Evolutionary conservation across 257 asterid species (phyloP).

Genomic region (Solanum habrochaites): DNA sequence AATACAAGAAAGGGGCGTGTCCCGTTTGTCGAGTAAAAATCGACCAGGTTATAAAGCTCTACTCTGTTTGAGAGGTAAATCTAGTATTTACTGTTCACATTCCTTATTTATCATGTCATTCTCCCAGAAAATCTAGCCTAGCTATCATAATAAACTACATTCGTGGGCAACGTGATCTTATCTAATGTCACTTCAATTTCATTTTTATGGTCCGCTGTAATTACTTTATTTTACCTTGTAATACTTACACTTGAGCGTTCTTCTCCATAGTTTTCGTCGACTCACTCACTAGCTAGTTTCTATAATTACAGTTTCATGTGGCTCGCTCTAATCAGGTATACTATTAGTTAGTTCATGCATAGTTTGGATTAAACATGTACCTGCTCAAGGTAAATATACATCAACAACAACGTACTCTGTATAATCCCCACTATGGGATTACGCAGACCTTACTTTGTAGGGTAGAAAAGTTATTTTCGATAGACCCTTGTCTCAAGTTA

Average conservation of each 20-base stretch:
- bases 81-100: background rate
- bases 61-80: background rate
- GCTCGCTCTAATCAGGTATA: background rate
- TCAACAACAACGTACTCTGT: background rate
- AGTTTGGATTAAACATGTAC: background rate
- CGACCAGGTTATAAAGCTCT: constrained; percentile 5
- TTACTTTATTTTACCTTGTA: background rate
- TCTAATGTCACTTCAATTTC: background rate
- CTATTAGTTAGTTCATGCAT: background rate
- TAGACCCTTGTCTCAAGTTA: background rate
- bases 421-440: background rate
- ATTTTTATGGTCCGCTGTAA: background rate
- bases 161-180: background rate
- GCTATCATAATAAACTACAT: background rate
- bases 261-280: background rate
- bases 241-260: background rate
- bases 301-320: background rate
- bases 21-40: constrained; percentile 4
- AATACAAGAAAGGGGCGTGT: constrained; percentile 1
- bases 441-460: background rate
- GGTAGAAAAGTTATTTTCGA: fast-evolving
- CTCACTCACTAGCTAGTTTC: background rate
- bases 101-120: background rate
- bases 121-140: background rate
- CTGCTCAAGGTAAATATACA: background rate